phyloP scores from a whole-genome alignment of 805 yeast species.

The Starmerella khaoyaiensis region DNA sequence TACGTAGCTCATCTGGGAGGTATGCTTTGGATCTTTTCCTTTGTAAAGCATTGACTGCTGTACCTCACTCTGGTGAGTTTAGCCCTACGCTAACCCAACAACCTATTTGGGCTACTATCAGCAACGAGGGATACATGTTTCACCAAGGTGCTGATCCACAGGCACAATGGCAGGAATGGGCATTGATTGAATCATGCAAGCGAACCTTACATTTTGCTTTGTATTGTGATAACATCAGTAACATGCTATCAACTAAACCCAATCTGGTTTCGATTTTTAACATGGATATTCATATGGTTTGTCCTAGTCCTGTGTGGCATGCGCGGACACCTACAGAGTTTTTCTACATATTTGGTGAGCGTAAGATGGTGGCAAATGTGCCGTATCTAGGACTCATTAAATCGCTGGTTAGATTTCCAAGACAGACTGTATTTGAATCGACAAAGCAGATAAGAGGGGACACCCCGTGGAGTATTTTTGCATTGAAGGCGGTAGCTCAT shows the following conservation, averaged over 20 bases:
- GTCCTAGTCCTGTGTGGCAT: conserved; percentile 24
- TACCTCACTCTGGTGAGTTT: conserved; percentile 17
- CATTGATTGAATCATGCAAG: conserved; percentile 34
- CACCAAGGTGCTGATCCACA: conserved; percentile 23
- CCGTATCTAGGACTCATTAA: conserved; percentile 26
- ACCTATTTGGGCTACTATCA: conserved; percentile 23
- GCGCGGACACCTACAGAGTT: conserved; percentile 23
- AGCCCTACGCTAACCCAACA: conserved; percentile 7
- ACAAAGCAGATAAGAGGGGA: conserved; percentile 3
- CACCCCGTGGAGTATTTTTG: conserved; percentile 19
- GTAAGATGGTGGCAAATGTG: conserved; percentile 18
- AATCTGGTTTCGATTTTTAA: conserved; percentile 23
- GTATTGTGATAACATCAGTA: conserved; percentile 23
- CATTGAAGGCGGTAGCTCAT: conserved; percentile 20
- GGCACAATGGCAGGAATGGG: conserved; percentile 38
- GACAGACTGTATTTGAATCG: too few species aligned
- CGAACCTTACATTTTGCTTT: conserved; percentile 23
- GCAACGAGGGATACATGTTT: conserved; percentile 22
- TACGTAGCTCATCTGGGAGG: conserved; percentile 15
- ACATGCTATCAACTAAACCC: conserved; percentile 9
- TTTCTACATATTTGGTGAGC: conserved; percentile 21
- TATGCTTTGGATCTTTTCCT: conserved; percentile 22
- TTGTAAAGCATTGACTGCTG: conserved; percentile 18
- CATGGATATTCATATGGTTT: conserved; percentile 25
- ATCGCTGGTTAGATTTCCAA: conserved; percentile 26